Conservation (phyloP, 139 green algal species). For the Micractinium sp. region DNA sequence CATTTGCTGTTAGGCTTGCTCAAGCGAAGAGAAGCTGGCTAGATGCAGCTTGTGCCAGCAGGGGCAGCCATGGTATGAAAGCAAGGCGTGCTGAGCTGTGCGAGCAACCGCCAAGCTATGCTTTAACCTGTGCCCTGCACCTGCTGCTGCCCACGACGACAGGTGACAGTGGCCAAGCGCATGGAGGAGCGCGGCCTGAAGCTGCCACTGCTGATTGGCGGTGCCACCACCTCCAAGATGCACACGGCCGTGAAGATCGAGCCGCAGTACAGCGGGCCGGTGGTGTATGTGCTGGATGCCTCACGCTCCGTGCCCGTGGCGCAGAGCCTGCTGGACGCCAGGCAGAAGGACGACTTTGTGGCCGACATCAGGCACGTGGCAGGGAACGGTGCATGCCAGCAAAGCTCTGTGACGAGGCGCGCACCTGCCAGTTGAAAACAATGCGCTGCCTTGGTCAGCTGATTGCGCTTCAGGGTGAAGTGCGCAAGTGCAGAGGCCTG, state of each 20-base stretch:
- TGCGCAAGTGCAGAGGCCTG: too few species aligned
- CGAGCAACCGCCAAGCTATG: neutral
- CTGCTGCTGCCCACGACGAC: neutral
- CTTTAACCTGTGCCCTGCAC: neutral
- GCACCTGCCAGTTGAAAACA: neutral
- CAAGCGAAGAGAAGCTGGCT: neutral
- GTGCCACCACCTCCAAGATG: conserved; percentile 98
- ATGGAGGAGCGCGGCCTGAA: conserved; percentile 94
- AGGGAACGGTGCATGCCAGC: neutral
- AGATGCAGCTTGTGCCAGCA: neutral
- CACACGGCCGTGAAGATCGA: conserved; percentile 99
- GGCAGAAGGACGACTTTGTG: conserved; percentile 49
- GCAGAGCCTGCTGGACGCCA: conserved; percentile 87
- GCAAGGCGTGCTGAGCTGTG: neutral
- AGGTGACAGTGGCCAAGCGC: conserved; percentile 87
- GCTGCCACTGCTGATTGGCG: conserved; percentile 94
- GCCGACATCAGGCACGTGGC: conserved; percentile 63
- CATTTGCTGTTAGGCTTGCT: neutral
- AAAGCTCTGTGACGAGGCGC: neutral
- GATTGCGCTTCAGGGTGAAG: too few species aligned
- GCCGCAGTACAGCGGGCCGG: conserved; percentile 85
- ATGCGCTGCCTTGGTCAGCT: neutral
- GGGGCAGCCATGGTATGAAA: neutral
- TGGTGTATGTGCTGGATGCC: conserved; percentile 97
- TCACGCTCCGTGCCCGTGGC: conserved; percentile 91